Evolutionary conservation across 2,329 filamentous ascomycete genomes (phyloP).

Genomic region (Macrophomina phaseolina): DNA sequence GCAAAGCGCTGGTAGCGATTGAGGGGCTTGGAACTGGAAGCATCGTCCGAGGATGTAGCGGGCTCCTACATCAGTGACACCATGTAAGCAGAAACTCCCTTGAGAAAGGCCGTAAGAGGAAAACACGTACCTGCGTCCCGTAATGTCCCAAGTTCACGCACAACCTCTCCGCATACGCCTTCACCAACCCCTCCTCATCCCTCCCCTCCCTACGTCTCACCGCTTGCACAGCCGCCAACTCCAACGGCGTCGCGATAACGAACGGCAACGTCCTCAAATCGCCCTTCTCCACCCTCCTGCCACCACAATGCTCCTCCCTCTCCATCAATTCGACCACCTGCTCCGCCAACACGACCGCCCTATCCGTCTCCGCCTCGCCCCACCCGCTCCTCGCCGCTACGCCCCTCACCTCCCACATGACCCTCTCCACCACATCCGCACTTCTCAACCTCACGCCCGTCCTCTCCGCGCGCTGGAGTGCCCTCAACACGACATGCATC

Average conservation of each 20-base stretch:
- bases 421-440: slow-evolving; percentile 36
- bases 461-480: slow-evolving; percentile 35
- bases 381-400: slow-evolving; percentile 43
- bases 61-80: not conserved
- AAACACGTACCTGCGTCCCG: slow-evolving; percentile 30
- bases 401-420: slow-evolving; percentile 45
- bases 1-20: slow-evolving; percentile 24
- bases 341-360: slow-evolving; percentile 46
- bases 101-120: not conserved
- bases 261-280: slow-evolving; percentile 44
- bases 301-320: slow-evolving; percentile 44
- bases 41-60: not conserved
- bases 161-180: slow-evolving; percentile 47
- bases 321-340: slow-evolving; percentile 50
- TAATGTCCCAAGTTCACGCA: slow-evolving; percentile 41
- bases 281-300: slow-evolving; percentile 9
- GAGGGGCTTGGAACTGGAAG: not conserved
- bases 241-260: slow-evolving; percentile 50
- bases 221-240: slow-evolving; percentile 50
- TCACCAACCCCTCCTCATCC: slow-evolving; percentile 47
- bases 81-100: not conserved
- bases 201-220: slow-evolving; percentile 39
- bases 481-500: slow-evolving; percentile 39
- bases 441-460: slow-evolving; percentile 37
- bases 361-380: slow-evolving; percentile 44